Conservation (phyloP, 306 rosid genomes). For the Gleditsia sinensis region DNA sequence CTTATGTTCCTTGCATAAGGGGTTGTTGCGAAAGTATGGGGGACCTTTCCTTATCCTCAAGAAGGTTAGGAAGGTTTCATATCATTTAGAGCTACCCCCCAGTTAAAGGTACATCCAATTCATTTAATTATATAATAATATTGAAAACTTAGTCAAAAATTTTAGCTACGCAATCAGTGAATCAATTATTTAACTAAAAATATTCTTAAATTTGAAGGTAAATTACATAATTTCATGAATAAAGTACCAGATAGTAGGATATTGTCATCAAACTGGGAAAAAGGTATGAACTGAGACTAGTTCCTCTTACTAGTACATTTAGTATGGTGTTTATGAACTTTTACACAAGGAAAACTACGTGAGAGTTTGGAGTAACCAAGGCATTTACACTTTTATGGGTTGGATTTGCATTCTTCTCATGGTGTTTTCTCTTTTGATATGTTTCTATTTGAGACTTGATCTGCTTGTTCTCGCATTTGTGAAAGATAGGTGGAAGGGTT, state of each 20-base stretch:
- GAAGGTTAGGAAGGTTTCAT: no score
- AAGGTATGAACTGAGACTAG: slow-evolving; percentile 65
- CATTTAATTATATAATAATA: neutral
- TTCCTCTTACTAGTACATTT: slow-evolving; percentile 78
- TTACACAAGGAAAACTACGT: slow-evolving; percentile 80
- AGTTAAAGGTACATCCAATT: no score
- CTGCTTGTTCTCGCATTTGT: slow-evolving; percentile 38
- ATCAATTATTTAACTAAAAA: no score
- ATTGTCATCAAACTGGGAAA: slow-evolving; percentile 72
- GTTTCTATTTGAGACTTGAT: no score
- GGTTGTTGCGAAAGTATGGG: no score
- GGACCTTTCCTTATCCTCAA: no score
- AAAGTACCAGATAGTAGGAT: slow-evolving; percentile 72
- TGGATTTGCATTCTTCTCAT: slow-evolving; percentile 78
- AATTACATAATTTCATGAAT: neutral
- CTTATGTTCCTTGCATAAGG: no score
- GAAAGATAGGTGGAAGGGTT: neutral
- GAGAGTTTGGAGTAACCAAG: slow-evolving; percentile 84
- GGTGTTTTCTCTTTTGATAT: neutral
- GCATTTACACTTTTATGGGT: slow-evolving; percentile 73
- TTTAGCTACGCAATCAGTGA: neutral
- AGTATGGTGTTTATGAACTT: slow-evolving; percentile 72
- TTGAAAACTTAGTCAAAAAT: neutral
- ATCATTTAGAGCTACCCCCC: no score
- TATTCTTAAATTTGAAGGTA: slow-evolving; percentile 12